These are phyloP conservation scores for Shiraia sp. DNA, from an alignment of 2,329 filamentous ascomycete species.

Conservation along the genomic window DNA sequence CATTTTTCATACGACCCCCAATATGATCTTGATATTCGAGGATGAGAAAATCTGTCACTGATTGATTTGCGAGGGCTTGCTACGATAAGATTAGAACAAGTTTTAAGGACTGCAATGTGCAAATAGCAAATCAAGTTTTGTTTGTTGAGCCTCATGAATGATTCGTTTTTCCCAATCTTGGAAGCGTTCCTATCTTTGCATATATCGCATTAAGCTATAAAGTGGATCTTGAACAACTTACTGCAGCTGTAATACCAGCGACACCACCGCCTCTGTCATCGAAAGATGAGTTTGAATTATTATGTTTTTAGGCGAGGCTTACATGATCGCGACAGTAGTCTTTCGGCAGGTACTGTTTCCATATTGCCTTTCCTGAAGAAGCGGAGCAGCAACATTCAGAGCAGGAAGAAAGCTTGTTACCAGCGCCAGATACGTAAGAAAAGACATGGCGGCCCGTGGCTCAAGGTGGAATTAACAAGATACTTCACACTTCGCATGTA, in stretches of 20 bases:
- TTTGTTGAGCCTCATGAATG: too few species aligned
- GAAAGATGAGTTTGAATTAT: too few species aligned
- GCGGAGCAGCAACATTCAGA: slow-evolving; percentile 18
- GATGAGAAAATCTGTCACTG: slow-evolving; percentile 66
- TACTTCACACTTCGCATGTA: too few species aligned
- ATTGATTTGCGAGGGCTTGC: slow-evolving; percentile 65
- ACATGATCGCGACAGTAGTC: slow-evolving; percentile 41
- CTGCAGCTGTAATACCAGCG: slow-evolving; percentile 65
- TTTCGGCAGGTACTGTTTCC: slow-evolving; percentile 32
- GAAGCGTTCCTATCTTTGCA: too few species aligned
- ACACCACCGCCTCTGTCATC: slow-evolving; percentile 58
- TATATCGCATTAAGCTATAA: background rate
- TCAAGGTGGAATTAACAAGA: too few species aligned
- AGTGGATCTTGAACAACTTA: too few species aligned
- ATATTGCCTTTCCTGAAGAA: slow-evolving; percentile 11
- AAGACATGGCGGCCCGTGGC: slow-evolving; percentile 1
- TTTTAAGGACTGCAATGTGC: too few species aligned
- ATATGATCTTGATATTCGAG: slow-evolving; percentile 66
- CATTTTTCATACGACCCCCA: slow-evolving; percentile 65
- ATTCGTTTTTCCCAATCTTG: too few species aligned
- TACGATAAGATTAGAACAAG: slow-evolving; percentile 19
- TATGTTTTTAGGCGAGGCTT: slow-evolving; percentile 1
- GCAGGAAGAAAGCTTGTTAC: slow-evolving; percentile 6
- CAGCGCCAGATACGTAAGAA: slow-evolving; percentile 6
- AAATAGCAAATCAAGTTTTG: too few species aligned